Conservation (phyloP, 192 early-diverging fungal species). For the Dispira simplex region DNA sequence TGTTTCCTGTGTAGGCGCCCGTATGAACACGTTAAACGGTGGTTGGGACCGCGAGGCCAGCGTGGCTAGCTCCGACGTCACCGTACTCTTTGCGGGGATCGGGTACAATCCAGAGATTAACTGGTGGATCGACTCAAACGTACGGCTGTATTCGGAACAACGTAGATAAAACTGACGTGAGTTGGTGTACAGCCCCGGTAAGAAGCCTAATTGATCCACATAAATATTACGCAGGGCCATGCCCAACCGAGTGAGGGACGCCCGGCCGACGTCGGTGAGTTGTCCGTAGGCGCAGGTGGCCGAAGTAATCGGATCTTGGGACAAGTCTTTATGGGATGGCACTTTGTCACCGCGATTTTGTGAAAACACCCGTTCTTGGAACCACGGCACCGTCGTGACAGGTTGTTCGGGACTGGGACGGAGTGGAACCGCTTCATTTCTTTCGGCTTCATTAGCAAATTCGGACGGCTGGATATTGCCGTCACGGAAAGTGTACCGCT, state of each 20-base stretch:
- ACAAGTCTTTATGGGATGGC: background rate
- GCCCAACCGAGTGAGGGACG: slow-evolving; percentile 29
- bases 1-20: slow-evolving; percentile 4
- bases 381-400: background rate
- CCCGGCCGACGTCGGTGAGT: slow-evolving; percentile 40
- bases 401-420: slow-evolving; percentile 7
- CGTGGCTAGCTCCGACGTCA: background rate
- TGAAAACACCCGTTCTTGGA: background rate
- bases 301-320: background rate
- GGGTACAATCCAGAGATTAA: slow-evolving; percentile 45
- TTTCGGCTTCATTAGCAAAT: background rate
- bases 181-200: slow-evolving; percentile 16
- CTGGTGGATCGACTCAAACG: slow-evolving; percentile 53
- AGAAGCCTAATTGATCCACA: slow-evolving; percentile 27
- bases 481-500: background rate
- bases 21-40: background rate
- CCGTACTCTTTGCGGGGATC: background rate
- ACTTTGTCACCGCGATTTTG: background rate
- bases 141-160: slow-evolving; percentile 37
- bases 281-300: slow-evolving; percentile 33
- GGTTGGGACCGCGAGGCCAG: slow-evolving; percentile 1
- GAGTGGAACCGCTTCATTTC: background rate
- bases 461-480: background rate
- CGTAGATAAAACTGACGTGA: slow-evolving; percentile 32
- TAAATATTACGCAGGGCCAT: slow-evolving; percentile 34